phyloP scores from a whole-genome alignment of 495 filamentous ascomycete species.

The Penicillium silybi region DNA sequence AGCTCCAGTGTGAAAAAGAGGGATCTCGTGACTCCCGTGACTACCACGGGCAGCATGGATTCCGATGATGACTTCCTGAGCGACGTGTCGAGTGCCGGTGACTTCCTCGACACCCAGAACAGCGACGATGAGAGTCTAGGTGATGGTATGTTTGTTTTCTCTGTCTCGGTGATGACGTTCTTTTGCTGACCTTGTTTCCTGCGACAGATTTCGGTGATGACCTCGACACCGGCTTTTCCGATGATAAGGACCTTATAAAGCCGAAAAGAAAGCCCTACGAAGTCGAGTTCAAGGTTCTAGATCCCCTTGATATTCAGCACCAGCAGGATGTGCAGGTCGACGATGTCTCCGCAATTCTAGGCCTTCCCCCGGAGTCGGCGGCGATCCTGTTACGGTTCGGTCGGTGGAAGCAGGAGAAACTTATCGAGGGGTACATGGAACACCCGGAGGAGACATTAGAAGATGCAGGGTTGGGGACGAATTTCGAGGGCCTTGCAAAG shows the following conservation, averaged over 20 bases:
- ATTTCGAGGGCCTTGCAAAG: conserved; percentile 56
- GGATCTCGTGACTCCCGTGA: conserved; percentile 44
- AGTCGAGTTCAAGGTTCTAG: conserved; percentile 75
- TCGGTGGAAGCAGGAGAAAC: conserved; percentile 90
- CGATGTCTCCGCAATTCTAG: conserved; percentile 84
- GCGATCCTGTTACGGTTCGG: conserved; percentile 86
- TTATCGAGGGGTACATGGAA: conserved; percentile 96
- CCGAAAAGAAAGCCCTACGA: conserved; percentile 74
- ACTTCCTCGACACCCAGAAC: conserved; percentile 60
- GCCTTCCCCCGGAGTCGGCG: conserved; percentile 77
- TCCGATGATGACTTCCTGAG: conserved; percentile 97
- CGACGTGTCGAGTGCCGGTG: conserved; percentile 73
- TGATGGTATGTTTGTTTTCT: conserved; percentile 59
- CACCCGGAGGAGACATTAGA: conserved; percentile 71
- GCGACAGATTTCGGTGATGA: conserved; percentile 68
- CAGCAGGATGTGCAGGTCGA: conserved; percentile 81
- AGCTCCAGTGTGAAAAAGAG: conserved; percentile 9
- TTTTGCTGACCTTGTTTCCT: background rate
- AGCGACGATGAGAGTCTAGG: conserved; percentile 77
- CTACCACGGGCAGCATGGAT: conserved; percentile 64
- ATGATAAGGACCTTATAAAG: conserved; percentile 70
- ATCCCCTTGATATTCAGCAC: conserved; percentile 71
- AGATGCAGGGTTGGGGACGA: conserved; percentile 73
- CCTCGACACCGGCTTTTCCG: conserved; percentile 69
- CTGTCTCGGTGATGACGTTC: background rate